Evolutionary conservation across 768 basidiomycete species (phyloP).

Genomic region (Crassisporium funariophilum): DNA sequence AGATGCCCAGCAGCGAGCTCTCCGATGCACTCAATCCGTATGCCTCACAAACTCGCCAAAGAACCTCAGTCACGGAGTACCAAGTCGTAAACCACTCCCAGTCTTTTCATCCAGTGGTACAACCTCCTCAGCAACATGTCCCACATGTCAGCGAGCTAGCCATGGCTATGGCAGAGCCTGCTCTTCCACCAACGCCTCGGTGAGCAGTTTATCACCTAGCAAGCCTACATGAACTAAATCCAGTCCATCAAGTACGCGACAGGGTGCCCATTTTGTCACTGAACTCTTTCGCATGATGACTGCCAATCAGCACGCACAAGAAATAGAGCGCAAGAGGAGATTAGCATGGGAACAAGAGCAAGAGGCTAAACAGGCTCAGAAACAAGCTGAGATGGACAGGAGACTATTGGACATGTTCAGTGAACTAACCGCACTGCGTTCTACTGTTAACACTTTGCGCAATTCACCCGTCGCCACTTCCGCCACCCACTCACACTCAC

Average conservation of each 20-base stretch:
- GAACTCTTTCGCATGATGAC: conserved; percentile 61
- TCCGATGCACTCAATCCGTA: conserved; percentile 79
- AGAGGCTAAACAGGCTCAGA: conserved; percentile 56
- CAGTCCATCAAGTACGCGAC: conserved; percentile 10
- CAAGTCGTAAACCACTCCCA: conserved; percentile 7
- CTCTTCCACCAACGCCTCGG: conserved; percentile 40
- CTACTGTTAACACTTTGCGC: conserved; percentile 29
- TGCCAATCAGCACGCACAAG: conserved; percentile 61
- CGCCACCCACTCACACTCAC: conserved; percentile 11
- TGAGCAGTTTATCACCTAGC: conserved; percentile 26
- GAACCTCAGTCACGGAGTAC: conserved; percentile 15
- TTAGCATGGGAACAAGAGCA: conserved; percentile 71
- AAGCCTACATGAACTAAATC: neutral
- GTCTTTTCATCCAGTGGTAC: conserved; percentile 26
- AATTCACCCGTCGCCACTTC: conserved; percentile 11
- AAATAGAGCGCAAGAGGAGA: conserved; percentile 60
- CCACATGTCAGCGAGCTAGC: conserved; percentile 69
- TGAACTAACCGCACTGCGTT: conserved; percentile 24
- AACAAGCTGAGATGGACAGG: conserved; percentile 61
- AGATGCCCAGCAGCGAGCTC: conserved; percentile 56
- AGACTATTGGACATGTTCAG: conserved; percentile 39
- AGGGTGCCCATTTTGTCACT: conserved; percentile 37
- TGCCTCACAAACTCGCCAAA: conserved; percentile 45
- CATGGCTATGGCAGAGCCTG: conserved; percentile 55
- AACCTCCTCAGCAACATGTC: conserved; percentile 41